phyloP scores from a whole-genome alignment of 768 basidiomycete genomes.

The Tulasnella sp. region DNA sequence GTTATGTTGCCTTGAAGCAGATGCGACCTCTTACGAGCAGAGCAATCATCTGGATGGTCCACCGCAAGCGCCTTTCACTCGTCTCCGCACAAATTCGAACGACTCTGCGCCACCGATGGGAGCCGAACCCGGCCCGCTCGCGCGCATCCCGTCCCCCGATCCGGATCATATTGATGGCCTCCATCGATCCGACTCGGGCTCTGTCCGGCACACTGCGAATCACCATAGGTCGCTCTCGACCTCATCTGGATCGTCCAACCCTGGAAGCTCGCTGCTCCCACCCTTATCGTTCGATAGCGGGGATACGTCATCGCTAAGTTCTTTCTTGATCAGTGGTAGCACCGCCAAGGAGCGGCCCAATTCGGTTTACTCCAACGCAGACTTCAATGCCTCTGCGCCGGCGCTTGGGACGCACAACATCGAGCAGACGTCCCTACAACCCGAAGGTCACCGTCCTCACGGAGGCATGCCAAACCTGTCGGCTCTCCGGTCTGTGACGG shows the following conservation, averaged over 20 bases:
- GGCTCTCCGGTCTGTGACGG: constrained; percentile 62
- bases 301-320: not conserved
- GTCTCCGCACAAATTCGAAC: constrained; percentile 68
- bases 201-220: constrained; percentile 32
- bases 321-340: not conserved
- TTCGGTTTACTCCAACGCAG: constrained; percentile 67
- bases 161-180: constrained; percentile 83
- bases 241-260: constrained; percentile 19
- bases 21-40: constrained; percentile 60
- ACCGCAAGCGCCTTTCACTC: constrained; percentile 34
- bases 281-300: constrained; percentile 43
- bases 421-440: not conserved
- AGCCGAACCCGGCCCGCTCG: constrained; percentile 60
- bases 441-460: too few relatives aligned
- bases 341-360: constrained; percentile 21
- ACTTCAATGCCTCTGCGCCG: constrained; percentile 79
- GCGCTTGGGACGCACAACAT: not conserved
- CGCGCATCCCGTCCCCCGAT: constrained; percentile 71
- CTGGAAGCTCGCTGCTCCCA: constrained; percentile 35
- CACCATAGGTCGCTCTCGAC: constrained; percentile 25
- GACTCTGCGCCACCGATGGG: constrained; percentile 41
- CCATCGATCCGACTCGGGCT: constrained; percentile 31
- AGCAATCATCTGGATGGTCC: constrained; percentile 39
- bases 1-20: too few relatives aligned
- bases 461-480: constrained; percentile 22